Evolutionary conservation across 371 early-diverging fungal genomes (phyloP), one percentile per base, ranked within the genome.

Genomic region (Mortierella sp.): DNA sequence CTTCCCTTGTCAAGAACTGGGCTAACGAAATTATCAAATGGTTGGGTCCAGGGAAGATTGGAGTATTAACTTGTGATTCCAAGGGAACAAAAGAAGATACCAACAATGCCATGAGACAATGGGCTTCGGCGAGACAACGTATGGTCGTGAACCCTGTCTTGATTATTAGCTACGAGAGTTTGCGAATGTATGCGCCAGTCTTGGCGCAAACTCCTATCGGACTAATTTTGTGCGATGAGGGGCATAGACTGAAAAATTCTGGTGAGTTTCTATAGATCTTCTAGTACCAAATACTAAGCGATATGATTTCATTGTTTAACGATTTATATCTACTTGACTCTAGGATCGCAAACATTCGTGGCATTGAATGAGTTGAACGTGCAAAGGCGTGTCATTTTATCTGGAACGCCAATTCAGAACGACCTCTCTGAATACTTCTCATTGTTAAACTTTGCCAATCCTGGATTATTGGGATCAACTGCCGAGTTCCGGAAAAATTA

Each of bases 341-440:
- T 77, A 86, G 94, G 89, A 12, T 96, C 96, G 12, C 90, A 93
- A 72, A 93, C 97, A 0, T 98, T 96, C 78, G 89, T 92, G 70
- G 94, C 96, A 12, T 78, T 98, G 39, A 96, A 96, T 71, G 88
- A 86, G 40, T 84, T 98, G 66, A 92, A 94, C 68, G 96, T 96
- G 1, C 91, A 93, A 74, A 87, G 96, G 14, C 89, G 98, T 63
- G 96, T 98, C 8, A 97, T 98, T 76, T 84, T 99, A 18, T 96
- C 99, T 0, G 99, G 99, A 9, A 99, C 99, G 8, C 99, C 99
- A 0, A 97, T 99, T 60, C 99, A 98, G 89, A 99, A 99, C 76
- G 98, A 97, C 84, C 84, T 99, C 52, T 93, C 94, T 37, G 99
- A 99, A 85, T 97, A 98, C 79, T 98, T 97, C 86, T 90, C 93